Percentiles rank a stretch among this genome's conserved stretches.
These are phyloP conservation scores for Chaetomium strumarium DNA, from an alignment of 2,329 filamentous ascomycete genomes.

Conservation along the genomic window DNA sequence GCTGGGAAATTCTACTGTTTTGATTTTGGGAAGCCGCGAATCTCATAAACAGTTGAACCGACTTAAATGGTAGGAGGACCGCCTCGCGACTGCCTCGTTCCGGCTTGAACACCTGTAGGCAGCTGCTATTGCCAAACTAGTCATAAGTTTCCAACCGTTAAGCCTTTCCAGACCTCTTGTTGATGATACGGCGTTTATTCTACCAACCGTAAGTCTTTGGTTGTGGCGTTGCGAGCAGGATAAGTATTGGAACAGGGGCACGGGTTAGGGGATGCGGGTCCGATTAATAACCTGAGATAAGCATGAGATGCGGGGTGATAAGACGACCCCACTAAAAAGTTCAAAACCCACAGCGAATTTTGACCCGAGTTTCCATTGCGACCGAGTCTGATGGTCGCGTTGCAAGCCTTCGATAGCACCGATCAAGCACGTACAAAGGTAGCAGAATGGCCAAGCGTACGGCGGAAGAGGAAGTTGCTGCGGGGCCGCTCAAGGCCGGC, in stretches of 20 bases:
- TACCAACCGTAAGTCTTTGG: too few species aligned
- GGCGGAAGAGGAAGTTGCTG: constrained; percentile 44
- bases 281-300: not conserved
- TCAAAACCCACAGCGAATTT: constrained; percentile 21
- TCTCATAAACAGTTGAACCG: too few species aligned
- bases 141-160: too few species aligned
- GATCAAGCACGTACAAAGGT: not conserved
- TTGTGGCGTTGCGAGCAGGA: too few species aligned
- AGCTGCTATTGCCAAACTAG: too few species aligned
- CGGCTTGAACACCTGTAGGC: too few species aligned
- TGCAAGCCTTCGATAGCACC: not conserved
- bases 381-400: not conserved
- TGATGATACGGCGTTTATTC: too few species aligned
- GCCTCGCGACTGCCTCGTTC: too few species aligned
- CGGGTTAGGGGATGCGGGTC: not conserved
- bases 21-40: too few species aligned
- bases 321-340: constrained; percentile 22
- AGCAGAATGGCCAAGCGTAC: constrained; percentile 53
- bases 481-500: constrained; percentile 53
- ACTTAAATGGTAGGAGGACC: too few species aligned
- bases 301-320: constrained; percentile 15
- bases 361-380: constrained; percentile 17
- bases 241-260: not conserved
- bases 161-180: too few species aligned
- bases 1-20: too few species aligned